Base-by-base conservation (phyloP, 2,329 filamentous ascomycete species). In the Hypoxylon sp. region DNA sequence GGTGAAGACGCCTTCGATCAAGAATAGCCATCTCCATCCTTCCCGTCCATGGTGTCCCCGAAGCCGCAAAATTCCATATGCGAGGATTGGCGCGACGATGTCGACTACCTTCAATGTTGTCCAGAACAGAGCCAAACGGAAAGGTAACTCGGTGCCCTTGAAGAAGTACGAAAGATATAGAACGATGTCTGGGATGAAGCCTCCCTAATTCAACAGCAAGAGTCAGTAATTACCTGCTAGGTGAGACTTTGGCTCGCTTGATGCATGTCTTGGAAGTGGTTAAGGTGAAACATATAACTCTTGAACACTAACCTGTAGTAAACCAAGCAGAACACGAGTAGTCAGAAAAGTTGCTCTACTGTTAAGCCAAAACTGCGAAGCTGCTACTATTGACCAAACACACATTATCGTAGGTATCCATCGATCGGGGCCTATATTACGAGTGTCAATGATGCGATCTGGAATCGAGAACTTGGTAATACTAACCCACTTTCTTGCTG, bases 1-100 rank as follows among this genome's bases (percentile, higher is more conserved):
- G 0, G 75, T 78, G 8, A 69, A 45, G 4, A 73, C 57, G 3
- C 71, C 73, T 61, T 87, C 83, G 7, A 86, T 71, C 2, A 84
- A 65, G 59, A 85, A 80, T 0, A 81, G 65, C 74, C 76, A 79
- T 27, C 70, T 63, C 74, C 74, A 76, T 2, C 74, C 74, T 2
- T 68, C 66, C 63, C 66, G 69, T 11, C 69, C 70, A 0, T 60
- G 50, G 3, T 75, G 51, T 1, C 73, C 73, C 31, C 74, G 63
- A 67, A 76, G 58, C n/a, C 67, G 66, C 11, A 73, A 52, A 6
- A 72, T 57, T 6, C 63, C 70, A 42, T 64, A 70, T 1, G 71
- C 70, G 9, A 69, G 62, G 2, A 73, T 55, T 0, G 70, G 66
- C 0, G 69, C 66, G 31, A 69, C 31, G 6, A 72, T 67, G 35